A percentile compares a stretch with the other conserved stretches of the same genome.
Conservation (phyloP, 2,329 filamentous ascomycete genomes). For the Penicillium sp. region DNA sequence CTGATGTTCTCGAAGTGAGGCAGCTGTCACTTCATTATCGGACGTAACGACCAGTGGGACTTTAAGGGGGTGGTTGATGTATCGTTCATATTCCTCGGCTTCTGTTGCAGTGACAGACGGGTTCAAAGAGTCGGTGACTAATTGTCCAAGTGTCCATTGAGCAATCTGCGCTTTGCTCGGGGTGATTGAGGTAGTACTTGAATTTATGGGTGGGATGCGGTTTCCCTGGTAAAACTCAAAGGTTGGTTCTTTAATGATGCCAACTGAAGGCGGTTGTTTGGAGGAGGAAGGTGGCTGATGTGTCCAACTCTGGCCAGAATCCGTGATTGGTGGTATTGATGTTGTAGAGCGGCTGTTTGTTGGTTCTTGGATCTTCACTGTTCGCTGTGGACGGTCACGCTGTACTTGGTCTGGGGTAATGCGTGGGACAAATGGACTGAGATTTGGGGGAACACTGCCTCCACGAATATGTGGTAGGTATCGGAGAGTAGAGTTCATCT, state of each 20-base stretch:
- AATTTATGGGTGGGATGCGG: constrained; percentile 22
- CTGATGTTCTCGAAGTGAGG: constrained; percentile 35
- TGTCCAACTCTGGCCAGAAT: constrained; percentile 30
- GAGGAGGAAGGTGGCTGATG: constrained; percentile 35
- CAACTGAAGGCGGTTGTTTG: constrained; percentile 34
- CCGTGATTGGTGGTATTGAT: constrained; percentile 33
- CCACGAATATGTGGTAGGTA: constrained; percentile 74
- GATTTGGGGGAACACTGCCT: constrained; percentile 67
- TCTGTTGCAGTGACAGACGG: constrained; percentile 77
- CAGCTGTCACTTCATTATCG: constrained; percentile 39
- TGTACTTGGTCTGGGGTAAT: constrained; percentile 56
- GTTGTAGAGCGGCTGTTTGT: constrained; percentile 42
- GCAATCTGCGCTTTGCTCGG: constrained; percentile 76
- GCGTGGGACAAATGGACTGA: constrained; percentile 84
- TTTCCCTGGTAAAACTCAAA: constrained; percentile 28
- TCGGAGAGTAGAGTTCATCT: constrained; percentile 84
- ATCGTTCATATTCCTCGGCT: constrained; percentile 81
- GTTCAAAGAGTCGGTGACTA: constrained; percentile 81
- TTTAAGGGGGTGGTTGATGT: constrained; percentile 84
- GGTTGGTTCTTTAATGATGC: constrained; percentile 60
- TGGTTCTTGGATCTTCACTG: constrained; percentile 68
- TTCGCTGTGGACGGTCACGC: constrained; percentile 56
- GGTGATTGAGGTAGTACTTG: constrained; percentile 56
- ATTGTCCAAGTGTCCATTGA: constrained; percentile 85
- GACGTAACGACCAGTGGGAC: constrained; percentile 66